phyloP scores from a whole-genome alignment of 352 stramenopile species.

The Pythium aphanidermatum region DNA sequence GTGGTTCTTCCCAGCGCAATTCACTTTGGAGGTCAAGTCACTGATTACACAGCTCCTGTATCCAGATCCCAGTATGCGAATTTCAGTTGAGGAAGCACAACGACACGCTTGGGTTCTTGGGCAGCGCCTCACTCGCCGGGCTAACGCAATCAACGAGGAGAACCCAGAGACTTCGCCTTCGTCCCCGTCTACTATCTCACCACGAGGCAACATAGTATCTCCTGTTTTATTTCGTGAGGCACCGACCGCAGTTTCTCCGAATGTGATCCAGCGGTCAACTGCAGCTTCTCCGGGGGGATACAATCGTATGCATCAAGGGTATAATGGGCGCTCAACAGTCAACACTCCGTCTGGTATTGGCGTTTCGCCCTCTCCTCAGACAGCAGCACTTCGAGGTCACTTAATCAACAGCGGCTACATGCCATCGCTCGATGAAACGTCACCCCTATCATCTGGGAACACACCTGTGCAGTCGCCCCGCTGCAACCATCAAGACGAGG shows the following conservation, averaged over 20 bases:
- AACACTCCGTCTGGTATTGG: constrained; percentile 7
- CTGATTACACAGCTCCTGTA: constrained; percentile 77
- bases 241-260: constrained; percentile 30
- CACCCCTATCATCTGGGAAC: constrained; percentile 36
- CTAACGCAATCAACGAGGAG: constrained; percentile 5
- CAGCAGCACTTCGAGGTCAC: constrained; percentile 16
- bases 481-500: background rate
- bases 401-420: constrained; percentile 46
- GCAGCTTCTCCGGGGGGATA: constrained; percentile 16
- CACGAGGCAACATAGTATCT: constrained; percentile 14
- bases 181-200: constrained; percentile 19
- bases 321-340: constrained; percentile 11
- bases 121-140: constrained; percentile 24
- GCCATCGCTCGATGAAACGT: constrained; percentile 63
- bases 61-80: constrained; percentile 67
- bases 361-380: constrained; percentile 43
- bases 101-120: constrained; percentile 67
- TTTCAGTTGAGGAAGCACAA: constrained; percentile 70
- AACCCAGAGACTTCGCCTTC: constrained; percentile 18
- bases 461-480: constrained; percentile 42
- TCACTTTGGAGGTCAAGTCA: constrained; percentile 70
- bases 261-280: constrained; percentile 14
- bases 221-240: background rate
- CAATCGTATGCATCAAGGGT: constrained; percentile 21
- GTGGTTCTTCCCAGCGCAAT: constrained; percentile 81